Conservation (phyloP, 1,284 basidiomycete genomes). For the Lentinus polychrous region DNA sequence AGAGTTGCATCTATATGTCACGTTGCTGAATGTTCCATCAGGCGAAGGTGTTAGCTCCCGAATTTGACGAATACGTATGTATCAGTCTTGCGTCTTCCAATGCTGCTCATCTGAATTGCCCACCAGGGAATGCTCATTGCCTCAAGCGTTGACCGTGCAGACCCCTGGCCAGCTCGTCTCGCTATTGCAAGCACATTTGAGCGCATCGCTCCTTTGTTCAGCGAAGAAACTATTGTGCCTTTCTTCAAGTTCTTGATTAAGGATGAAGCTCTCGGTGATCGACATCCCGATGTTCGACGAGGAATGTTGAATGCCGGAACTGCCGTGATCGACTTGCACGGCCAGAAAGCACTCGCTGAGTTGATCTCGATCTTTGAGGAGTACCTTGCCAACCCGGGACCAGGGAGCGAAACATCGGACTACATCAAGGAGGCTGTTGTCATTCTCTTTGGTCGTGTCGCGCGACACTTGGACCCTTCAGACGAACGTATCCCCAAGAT, state of each 20-base stretch:
- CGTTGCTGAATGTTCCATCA: conserved; percentile 9
- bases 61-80: conserved; percentile 80
- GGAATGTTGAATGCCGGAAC: conserved; percentile 87
- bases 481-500: conserved; percentile 80
- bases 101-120: neutral
- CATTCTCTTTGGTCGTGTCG: conserved; percentile 91
- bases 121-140: conserved; percentile 89
- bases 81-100: neutral
- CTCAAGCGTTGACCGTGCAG: conserved; percentile 82
- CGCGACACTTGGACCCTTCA: conserved; percentile 76
- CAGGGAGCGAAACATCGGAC: conserved; percentile 72
- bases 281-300: conserved; percentile 74
- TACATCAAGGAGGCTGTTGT: conserved; percentile 93
- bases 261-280: conserved; percentile 85
- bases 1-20: neutral
- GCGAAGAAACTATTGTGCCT: conserved; percentile 58
- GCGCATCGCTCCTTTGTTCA: conserved; percentile 64
- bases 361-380: conserved; percentile 85
- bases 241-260: conserved; percentile 88
- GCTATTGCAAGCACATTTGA: conserved; percentile 74
- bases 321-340: conserved; percentile 80
- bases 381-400: conserved; percentile 60
- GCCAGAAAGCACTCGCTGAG: conserved; percentile 63
- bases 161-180: conserved; percentile 85
- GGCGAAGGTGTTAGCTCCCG: conserved; percentile 84